phyloP scores from a whole-genome alignment of 768 basidiomycete genomes.

The Candolleomyces eurysporus region DNA sequence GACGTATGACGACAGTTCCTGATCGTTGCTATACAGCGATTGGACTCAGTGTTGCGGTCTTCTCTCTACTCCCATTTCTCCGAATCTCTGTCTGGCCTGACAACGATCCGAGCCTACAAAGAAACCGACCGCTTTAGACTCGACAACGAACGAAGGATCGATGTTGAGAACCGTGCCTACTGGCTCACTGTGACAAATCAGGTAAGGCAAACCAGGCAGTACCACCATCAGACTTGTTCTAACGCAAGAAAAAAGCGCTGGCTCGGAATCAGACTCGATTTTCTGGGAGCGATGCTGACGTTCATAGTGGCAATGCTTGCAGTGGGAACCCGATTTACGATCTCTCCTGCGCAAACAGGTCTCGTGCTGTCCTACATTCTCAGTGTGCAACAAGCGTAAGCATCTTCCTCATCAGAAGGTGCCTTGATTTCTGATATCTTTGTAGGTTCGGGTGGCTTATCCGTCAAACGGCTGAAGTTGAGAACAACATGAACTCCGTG shows the following conservation, averaged over 20 bases:
- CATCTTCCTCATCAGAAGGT: not conserved
- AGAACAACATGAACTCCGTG: conserved; percentile 93
- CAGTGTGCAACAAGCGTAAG: conserved; percentile 66
- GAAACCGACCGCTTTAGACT: conserved; percentile 71
- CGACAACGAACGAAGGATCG: conserved; percentile 74
- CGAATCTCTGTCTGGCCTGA: conserved; percentile 82
- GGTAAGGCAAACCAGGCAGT: conserved; percentile 24
- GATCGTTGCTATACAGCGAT: conserved; percentile 37
- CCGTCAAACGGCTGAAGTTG: conserved; percentile 78
- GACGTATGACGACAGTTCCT: not conserved
- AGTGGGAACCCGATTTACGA: conserved; percentile 67
- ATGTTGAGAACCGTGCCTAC: conserved; percentile 88
- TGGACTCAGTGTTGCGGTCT: conserved; percentile 83
- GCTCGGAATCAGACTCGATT: conserved; percentile 90
- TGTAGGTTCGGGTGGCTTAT: conserved; percentile 72
- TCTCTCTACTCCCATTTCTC: conserved; percentile 91
- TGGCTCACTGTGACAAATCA: conserved; percentile 87
- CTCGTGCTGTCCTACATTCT: conserved; percentile 78
- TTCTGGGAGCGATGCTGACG: conserved; percentile 68
- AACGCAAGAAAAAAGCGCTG: conserved; percentile 47
- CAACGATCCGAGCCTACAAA: conserved; percentile 87
- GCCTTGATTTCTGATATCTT: conserved; percentile 6
- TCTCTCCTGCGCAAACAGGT: conserved; percentile 79
- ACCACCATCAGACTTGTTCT: not conserved
- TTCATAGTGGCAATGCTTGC: conserved; percentile 80